phyloP scores from a whole-genome alignment of 2,329 filamentous ascomycete genomes.

The Stemphylium lycopersici region DNA sequence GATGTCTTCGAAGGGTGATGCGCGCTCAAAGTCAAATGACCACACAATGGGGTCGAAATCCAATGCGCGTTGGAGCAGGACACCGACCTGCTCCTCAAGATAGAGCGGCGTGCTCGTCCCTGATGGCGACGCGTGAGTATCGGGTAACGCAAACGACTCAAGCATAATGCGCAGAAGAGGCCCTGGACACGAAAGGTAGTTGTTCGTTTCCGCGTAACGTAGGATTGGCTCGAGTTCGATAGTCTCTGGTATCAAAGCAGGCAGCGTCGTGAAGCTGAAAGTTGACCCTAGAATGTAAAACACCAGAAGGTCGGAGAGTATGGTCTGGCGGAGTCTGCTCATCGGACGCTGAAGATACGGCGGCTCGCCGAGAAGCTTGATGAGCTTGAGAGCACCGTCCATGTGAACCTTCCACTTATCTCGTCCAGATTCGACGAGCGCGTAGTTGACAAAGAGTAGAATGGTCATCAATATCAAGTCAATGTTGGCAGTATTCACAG shows the following conservation, averaged over 20 bases:
- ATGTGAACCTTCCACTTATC: slow-evolving; percentile 60
- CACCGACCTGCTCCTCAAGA: slow-evolving; percentile 34
- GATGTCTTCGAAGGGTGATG: slow-evolving; percentile 43
- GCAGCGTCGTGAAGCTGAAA: slow-evolving; percentile 35
- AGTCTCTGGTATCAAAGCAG: slow-evolving; percentile 37
- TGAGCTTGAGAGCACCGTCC: slow-evolving; percentile 57
- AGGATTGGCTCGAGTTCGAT: slow-evolving; percentile 44
- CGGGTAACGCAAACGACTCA: slow-evolving; percentile 42
- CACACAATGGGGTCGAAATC: slow-evolving; percentile 43
- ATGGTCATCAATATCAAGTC: slow-evolving; percentile 56
- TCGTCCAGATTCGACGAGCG: slow-evolving; percentile 58
- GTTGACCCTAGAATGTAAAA: slow-evolving; percentile 46
- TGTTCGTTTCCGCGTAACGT: slow-evolving; percentile 49
- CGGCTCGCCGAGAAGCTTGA: slow-evolving; percentile 48
- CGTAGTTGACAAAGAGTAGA: slow-evolving; percentile 57
- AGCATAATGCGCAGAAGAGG: slow-evolving; percentile 47
- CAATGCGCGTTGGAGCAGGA: slow-evolving; percentile 34
- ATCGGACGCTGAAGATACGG: slow-evolving; percentile 37
- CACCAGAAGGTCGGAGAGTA: slow-evolving; percentile 47
- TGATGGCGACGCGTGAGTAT: slow-evolving; percentile 22
- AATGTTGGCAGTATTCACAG: slow-evolving; percentile 39
- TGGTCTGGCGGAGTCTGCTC: slow-evolving; percentile 40
- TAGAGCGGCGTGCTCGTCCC: slow-evolving; percentile 15
- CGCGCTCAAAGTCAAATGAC: slow-evolving; percentile 40
- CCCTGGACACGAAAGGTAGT: slow-evolving; percentile 48